Evolutionary conservation across 306 rosid genomes (phyloP).

Genomic region (Gastrolobium villosum): DNA sequence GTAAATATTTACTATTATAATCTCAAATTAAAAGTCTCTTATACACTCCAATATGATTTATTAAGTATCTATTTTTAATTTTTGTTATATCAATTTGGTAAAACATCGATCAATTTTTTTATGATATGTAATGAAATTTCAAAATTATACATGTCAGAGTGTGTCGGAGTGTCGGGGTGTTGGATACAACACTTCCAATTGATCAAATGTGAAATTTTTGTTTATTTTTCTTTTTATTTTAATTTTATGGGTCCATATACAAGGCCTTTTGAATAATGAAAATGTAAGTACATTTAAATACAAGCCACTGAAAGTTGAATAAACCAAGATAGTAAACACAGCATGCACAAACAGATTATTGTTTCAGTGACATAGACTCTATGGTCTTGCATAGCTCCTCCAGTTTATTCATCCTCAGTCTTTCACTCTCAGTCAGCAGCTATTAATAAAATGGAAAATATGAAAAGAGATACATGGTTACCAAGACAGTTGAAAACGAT

Average conservation of each 20-base stretch:
- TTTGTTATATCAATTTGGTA: no score
- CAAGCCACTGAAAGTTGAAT: conserved; percentile 41
- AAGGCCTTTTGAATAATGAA: conserved; percentile 30
- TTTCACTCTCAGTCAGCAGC: conserved; percentile 86
- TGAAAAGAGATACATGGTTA: not conserved
- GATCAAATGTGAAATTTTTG: conserved; percentile 2
- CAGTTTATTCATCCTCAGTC: conserved; percentile 77
- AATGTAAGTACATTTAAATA: conserved; percentile 30
- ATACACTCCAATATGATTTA: no score
- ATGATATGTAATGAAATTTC: no score
- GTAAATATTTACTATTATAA: no score
- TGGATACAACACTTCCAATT: no score
- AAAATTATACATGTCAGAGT: no score
- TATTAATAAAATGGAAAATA: conserved; percentile 49
- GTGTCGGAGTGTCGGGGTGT: no score
- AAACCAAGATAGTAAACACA: conserved; percentile 34
- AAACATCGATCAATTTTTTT: no score
- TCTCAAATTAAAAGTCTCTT: no score
- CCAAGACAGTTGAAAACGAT: not conserved
- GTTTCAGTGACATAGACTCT: conserved; percentile 54
- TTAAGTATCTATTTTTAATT: no score
- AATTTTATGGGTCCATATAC: not conserved
- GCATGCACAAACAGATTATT: conserved; percentile 2
- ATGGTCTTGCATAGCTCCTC: conserved; percentile 81
- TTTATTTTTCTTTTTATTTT: not conserved